Evolutionary conservation across 257 asterid species (phyloP).

Genomic region (Jaltomata sinuosa): DNA sequence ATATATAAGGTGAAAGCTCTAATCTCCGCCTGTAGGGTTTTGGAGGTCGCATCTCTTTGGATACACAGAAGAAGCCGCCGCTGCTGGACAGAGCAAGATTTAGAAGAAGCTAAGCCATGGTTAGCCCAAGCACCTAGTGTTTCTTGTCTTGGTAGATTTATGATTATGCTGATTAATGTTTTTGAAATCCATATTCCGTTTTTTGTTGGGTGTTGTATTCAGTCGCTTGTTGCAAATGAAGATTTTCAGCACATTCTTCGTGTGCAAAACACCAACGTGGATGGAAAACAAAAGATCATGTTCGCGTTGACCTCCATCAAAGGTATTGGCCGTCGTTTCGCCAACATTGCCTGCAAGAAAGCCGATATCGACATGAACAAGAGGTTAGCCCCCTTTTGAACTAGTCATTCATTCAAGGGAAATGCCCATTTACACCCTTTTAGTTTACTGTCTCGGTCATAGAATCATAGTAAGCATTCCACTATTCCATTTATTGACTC

Average conservation of each 20-base stretch:
- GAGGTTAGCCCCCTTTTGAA: neutral
- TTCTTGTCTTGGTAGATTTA: neutral
- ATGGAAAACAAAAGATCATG: neutral
- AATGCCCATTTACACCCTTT: neutral
- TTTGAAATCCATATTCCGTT: neutral
- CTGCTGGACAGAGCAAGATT: neutral
- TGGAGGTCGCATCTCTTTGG: neutral
- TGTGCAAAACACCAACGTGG: slow-evolving; percentile 2
- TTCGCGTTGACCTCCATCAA: neutral
- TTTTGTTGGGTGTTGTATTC: neutral
- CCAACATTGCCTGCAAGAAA: neutral
- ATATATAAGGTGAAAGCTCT: neutral
- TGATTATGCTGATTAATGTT: neutral
- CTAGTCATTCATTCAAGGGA: too few relatives aligned
- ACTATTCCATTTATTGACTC: too few relatives aligned
- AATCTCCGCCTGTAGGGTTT: neutral
- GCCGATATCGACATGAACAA: slow-evolving; percentile 5
- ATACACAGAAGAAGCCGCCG: neutral
- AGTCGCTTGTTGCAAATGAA: slow-evolving; percentile 5
- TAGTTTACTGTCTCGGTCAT: neutral
- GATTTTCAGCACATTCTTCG: slow-evolving; percentile 4
- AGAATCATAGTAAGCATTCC: neutral
- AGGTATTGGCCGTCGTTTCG: slow-evolving; percentile 4
- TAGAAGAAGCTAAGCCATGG: neutral
- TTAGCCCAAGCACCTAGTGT: neutral